Evolutionary conservation across 208 protist species (phyloP).

Genomic region (Trypanosoma conorhini): DNA sequence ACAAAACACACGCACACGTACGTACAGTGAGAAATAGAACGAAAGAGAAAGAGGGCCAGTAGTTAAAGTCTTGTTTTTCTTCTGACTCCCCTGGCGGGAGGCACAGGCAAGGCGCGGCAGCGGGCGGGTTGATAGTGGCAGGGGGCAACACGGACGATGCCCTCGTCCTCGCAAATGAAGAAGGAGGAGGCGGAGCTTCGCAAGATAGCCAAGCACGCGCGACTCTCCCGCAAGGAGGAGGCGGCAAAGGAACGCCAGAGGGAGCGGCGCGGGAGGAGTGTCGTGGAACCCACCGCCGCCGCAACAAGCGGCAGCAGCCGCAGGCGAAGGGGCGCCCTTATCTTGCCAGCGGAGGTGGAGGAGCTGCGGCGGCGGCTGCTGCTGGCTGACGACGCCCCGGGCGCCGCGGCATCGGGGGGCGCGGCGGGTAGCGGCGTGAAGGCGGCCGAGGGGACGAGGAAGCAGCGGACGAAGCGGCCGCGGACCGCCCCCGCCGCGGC

Average conservation of each 20-base stretch:
- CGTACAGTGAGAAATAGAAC: background rate
- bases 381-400: background rate
- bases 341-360: constrained; percentile 68
- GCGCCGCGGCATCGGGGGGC: background rate
- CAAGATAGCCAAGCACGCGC: constrained; percentile 68
- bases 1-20: background rate
- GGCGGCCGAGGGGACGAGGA: constrained; percentile 4
- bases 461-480: constrained; percentile 13
- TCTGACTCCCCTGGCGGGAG: background rate
- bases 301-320: constrained; percentile 2
- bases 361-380: constrained; percentile 60
- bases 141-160: background rate
- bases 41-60: background rate
- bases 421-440: background rate
- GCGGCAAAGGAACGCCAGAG: constrained; percentile 45
- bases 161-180: constrained; percentile 48
- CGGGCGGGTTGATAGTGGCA: background rate
- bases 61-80: background rate
- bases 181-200: constrained; percentile 88
- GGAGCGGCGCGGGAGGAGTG: constrained; percentile 21
- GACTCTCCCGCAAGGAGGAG: constrained; percentile 55
- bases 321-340: constrained; percentile 64
- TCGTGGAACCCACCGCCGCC: background rate
- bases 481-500: background rate
- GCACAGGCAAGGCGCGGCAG: background rate